Percentiles rank a stretch among this genome's conserved stretches.
Conservation (phyloP, 176 grass and related monocot species). For the Avena insularis region DNA sequence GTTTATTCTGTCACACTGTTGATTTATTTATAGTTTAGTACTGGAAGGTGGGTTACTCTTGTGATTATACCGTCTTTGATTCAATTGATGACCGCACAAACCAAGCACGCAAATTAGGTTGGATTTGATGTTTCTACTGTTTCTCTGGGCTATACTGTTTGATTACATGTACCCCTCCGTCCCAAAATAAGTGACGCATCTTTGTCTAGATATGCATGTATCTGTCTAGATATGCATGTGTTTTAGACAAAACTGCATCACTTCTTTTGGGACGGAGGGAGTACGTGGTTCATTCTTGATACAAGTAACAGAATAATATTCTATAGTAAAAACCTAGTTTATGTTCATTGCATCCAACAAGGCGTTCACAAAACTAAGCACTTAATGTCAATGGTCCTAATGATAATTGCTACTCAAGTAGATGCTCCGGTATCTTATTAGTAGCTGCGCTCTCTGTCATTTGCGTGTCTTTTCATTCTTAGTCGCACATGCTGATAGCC, state of each 20-base stretch:
- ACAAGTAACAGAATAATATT: conserved; percentile 14
- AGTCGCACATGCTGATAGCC: not conserved
- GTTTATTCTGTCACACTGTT: not conserved
- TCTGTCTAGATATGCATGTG: no score
- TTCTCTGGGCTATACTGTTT: conserved; percentile 15
- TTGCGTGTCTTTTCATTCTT: conserved; percentile 18
- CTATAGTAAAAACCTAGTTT: not conserved
- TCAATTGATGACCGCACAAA: conserved; percentile 2
- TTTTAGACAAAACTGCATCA: no score
- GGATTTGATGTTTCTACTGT: conserved; percentile 10
- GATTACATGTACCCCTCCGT: not conserved
- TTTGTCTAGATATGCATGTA: no score
- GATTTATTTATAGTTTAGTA: not conserved
- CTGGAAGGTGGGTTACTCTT: not conserved
- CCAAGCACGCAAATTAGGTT: conserved; percentile 25
- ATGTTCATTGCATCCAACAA: conserved; percentile 1
- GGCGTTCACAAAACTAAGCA: not conserved
- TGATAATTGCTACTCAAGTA: not conserved
- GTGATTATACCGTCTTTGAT: not conserved
- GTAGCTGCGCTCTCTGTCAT: not conserved
- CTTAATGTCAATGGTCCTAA: not conserved
- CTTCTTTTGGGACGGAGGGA: no score
- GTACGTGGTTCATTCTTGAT: conserved; percentile 8
- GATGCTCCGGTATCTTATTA: not conserved
- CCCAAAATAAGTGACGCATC: no score